Conservation (phyloP, 768 basidiomycete species). For the Postia placenta region DNA sequence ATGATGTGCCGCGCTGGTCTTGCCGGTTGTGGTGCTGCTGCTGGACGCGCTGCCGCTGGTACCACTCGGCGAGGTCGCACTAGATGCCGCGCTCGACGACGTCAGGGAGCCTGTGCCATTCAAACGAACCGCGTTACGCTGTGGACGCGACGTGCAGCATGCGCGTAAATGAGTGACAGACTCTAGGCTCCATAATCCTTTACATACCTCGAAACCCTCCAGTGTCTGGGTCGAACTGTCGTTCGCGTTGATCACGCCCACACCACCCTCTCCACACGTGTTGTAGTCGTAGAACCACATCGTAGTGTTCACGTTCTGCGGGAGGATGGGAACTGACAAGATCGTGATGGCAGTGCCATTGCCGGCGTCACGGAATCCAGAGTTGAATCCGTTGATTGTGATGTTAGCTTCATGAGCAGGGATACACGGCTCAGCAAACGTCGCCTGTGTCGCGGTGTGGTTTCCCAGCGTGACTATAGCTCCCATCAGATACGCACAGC, state of each 20-base stretch:
- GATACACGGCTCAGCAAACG: conserved; percentile 48
- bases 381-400: conserved; percentile 55
- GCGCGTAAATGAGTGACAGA: background rate
- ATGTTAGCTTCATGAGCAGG: conserved; percentile 40
- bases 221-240: conserved; percentile 31
- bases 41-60: conserved; percentile 3
- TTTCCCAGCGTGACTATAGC: conserved; percentile 43
- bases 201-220: conserved; percentile 32
- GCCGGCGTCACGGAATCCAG: conserved; percentile 41
- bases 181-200: background rate
- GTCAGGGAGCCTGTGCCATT: conserved; percentile 39
- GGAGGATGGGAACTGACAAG: conserved; percentile 37
- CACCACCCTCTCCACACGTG: conserved; percentile 50
- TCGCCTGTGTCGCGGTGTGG: conserved; percentile 52
- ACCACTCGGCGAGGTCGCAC: conserved; percentile 6
- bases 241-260: conserved; percentile 57
- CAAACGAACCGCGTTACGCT: conserved; percentile 54
- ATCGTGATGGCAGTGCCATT: conserved; percentile 41
- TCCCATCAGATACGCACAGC: background rate
- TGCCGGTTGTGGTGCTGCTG: conserved; percentile 4
- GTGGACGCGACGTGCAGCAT: conserved; percentile 2
- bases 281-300: conserved; percentile 58
- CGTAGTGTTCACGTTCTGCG: conserved; percentile 35
- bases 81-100: conserved; percentile 11
- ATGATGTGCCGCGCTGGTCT: conserved; percentile 9